Conservation (phyloP, 306 rosid genomes). For the Hippophae tibetana region DNA sequence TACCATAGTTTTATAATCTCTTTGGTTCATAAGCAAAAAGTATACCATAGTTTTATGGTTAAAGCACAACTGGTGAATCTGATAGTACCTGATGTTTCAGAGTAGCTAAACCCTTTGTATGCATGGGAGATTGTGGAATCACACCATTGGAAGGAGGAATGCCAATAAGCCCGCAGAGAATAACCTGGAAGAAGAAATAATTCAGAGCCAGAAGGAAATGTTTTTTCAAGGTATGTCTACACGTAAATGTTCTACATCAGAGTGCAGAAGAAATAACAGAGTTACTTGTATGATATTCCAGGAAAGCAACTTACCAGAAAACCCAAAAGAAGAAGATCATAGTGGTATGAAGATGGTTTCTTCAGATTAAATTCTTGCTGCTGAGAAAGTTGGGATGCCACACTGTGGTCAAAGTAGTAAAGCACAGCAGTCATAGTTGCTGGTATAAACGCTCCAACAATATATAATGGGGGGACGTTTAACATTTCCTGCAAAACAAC, state of each 20-base stretch:
- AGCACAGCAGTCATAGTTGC: slow-evolving; percentile 98
- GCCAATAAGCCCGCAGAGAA: slow-evolving; percentile 86
- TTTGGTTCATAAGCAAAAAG: no score
- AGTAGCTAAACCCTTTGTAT: slow-evolving; percentile 93
- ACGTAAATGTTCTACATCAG: slow-evolving; percentile 7
- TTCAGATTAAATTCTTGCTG: slow-evolving; percentile 90
- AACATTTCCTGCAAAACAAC: slow-evolving; percentile 71
- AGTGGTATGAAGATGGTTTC: slow-evolving; percentile 89
- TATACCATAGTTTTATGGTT: no score
- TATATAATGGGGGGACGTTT: slow-evolving; percentile 66
- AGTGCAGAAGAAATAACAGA: neutral
- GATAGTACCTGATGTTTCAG: slow-evolving; percentile 76
- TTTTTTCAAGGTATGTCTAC: slow-evolving; percentile 2
- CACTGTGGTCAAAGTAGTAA: slow-evolving; percentile 93
- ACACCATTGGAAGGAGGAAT: slow-evolving; percentile 95
- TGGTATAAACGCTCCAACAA: slow-evolving; percentile 89
- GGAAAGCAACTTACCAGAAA: slow-evolving; percentile 47
- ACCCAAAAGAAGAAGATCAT: slow-evolving; percentile 84
- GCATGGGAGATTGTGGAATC: slow-evolving; percentile 99
- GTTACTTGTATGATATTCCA: slow-evolving; percentile 1
- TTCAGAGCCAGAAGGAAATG: slow-evolving; percentile 11
- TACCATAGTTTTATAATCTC: no score
- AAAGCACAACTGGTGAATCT: neutral
- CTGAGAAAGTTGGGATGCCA: slow-evolving; percentile 93
- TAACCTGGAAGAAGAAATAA: slow-evolving; percentile 40